Percentiles rank a stretch among this genome's conserved stretches.
These are phyloP conservation scores for Ophiostoma sp. DNA, from an alignment of 2,329 filamentous ascomycete species.

Conservation along the genomic window DNA sequence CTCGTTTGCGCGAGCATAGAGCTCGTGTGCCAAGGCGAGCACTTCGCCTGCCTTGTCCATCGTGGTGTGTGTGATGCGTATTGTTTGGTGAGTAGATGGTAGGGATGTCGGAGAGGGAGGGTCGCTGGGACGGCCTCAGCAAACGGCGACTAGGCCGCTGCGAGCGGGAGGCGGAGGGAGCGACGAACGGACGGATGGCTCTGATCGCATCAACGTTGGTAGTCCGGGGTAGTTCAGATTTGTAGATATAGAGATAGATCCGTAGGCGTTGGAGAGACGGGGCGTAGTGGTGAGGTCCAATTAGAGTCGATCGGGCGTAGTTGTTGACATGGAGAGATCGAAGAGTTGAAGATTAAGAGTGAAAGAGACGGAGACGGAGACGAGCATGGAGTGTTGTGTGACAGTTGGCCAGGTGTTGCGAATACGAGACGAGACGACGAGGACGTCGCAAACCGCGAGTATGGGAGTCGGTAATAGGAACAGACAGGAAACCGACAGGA, in stretches of 20 bases:
- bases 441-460: background rate
- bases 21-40: conserved; percentile 27
- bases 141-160: conserved; percentile 20
- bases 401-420: conserved; percentile 8
- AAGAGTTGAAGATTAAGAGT: background rate
- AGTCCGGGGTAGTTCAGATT: background rate
- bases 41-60: conserved; percentile 31
- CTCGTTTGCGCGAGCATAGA: conserved; percentile 42
- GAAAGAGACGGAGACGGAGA: conserved; percentile 1
- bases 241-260: too few relatives aligned
- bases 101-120: background rate
- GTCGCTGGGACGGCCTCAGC: conserved; percentile 16
- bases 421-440: conserved; percentile 11
- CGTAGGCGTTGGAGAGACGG: too few relatives aligned
- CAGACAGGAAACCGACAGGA: background rate
- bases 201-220: background rate
- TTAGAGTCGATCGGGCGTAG: background rate
- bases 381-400: background rate
- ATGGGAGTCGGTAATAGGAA: background rate
- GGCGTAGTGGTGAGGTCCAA: too few relatives aligned
- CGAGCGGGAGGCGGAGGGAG: conserved; percentile 16
- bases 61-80: conserved; percentile 21
- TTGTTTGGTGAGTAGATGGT: conserved; percentile 6
- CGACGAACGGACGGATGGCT: too few relatives aligned
- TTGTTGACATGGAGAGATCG: background rate